phyloP scores from a whole-genome alignment of 768 basidiomycete genomes.

The Crassisporium funariophilum region DNA sequence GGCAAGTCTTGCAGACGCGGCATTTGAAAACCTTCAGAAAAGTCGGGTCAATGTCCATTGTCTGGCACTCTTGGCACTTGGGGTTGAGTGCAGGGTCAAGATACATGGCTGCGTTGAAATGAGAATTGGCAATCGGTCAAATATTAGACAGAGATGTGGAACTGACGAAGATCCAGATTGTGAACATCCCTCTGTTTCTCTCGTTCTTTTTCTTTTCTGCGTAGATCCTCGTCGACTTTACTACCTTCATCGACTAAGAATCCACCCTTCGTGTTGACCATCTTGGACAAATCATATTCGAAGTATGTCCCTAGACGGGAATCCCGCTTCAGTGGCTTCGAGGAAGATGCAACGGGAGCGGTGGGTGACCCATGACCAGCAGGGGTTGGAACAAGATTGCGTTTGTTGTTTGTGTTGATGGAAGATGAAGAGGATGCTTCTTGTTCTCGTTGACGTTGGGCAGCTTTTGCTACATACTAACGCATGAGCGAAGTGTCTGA shows the following conservation, averaged over 20 bases:
- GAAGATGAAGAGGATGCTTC: constrained; percentile 46
- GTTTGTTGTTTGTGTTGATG: constrained; percentile 72
- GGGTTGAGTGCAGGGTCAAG: constrained; percentile 77
- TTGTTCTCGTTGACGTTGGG: constrained; percentile 67
- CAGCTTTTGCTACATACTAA: constrained; percentile 63
- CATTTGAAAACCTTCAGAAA: constrained; percentile 83
- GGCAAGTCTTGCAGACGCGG: constrained; percentile 87
- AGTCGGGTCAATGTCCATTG: constrained; percentile 86
- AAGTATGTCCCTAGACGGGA: constrained; percentile 88
- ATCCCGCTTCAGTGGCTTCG: constrained; percentile 66
- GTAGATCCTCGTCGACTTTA: constrained; percentile 74
- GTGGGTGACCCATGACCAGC: constrained; percentile 66
- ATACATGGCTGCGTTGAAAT: constrained; percentile 61
- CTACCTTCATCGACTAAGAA: constrained; percentile 91
- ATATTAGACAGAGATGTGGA: background rate
- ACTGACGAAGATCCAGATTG: constrained; percentile 73
- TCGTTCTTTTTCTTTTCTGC: constrained; percentile 77
- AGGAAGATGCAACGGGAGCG: constrained; percentile 47
- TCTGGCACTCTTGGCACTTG: constrained; percentile 82
- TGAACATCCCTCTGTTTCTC: constrained; percentile 78
- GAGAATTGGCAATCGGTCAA: background rate
- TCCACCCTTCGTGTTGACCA: constrained; percentile 96
- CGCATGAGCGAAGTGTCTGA: background rate
- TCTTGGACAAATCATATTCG: constrained; percentile 95
- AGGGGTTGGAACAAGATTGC: constrained; percentile 61